These are phyloP conservation scores for Podosphaera xanthii DNA, from an alignment of 2,329 filamentous ascomycete genomes.

Conservation along the genomic window DNA sequence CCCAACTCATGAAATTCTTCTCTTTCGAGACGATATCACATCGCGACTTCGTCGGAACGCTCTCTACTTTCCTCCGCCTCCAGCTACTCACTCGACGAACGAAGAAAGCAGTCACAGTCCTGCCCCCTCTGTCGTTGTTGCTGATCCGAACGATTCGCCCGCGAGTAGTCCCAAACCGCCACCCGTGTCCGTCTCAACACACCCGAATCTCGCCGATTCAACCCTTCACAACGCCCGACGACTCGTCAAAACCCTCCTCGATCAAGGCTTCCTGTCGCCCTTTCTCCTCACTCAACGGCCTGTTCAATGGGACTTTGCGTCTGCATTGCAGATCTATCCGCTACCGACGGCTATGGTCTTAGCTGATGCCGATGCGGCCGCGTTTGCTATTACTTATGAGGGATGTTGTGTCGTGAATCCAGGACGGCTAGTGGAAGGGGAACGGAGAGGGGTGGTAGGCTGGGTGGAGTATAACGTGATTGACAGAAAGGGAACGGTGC, in stretches of 20 bases:
- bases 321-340: conserved; percentile 62
- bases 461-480: conserved; percentile 72
- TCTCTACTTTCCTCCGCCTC: conserved; percentile 36
- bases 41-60: conserved; percentile 55
- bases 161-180: background rate
- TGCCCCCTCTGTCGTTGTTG: background rate
- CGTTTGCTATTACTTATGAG: conserved; percentile 80
- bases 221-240: conserved; percentile 37
- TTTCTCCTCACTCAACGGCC: conserved; percentile 64
- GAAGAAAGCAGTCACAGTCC: background rate
- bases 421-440: conserved; percentile 48
- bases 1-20: conserved; percentile 62
- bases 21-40: conserved; percentile 74
- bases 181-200: background rate
- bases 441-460: conserved; percentile 42
- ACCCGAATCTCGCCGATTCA: conserved; percentile 4
- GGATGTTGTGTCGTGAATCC: conserved; percentile 94
- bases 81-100: background rate
- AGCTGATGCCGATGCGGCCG: conserved; percentile 56
- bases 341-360: conserved; percentile 66
- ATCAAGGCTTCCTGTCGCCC: conserved; percentile 72
- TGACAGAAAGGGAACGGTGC: conserved; percentile 12
- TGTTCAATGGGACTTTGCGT: conserved; percentile 72
- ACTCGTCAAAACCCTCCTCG: conserved; percentile 74
- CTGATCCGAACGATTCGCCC: background rate